Evolutionary conservation across 2,329 filamentous ascomycete genomes (phyloP).

Genomic region (Penicillium freii): DNA sequence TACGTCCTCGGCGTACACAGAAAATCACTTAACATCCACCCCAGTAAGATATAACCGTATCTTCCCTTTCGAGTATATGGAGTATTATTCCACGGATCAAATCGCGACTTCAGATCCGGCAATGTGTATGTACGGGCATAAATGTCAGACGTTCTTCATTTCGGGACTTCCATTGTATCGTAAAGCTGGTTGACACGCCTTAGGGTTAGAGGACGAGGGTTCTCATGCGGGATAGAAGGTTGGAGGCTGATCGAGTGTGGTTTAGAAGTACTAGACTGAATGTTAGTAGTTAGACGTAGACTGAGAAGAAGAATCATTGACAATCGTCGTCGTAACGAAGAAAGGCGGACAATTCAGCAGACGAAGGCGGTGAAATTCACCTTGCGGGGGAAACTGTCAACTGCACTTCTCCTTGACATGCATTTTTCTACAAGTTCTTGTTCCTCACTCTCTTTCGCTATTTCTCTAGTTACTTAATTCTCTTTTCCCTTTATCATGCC

Average conservation of each 20-base stretch:
- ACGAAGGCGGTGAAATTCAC: conserved; percentile 2
- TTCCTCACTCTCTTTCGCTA: conserved; percentile 13
- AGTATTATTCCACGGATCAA: not conserved
- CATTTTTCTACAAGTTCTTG: not conserved
- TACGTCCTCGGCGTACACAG: too few species aligned
- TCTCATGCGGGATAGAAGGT: not conserved
- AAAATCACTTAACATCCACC: not conserved
- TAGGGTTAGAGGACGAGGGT: not conserved
- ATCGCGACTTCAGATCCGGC: not conserved
- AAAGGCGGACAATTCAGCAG: not conserved
- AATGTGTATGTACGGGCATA: not conserved
- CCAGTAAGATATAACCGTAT: not conserved
- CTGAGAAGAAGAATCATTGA: too few species aligned
- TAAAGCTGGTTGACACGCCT: not conserved
- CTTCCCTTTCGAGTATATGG: not conserved
- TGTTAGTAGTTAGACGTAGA: too few species aligned
- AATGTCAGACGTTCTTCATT: not conserved
- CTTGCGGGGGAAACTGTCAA: conserved; percentile 13
- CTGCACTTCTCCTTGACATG: conserved; percentile 13
- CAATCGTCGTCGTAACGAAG: not conserved
- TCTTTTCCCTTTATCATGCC: conserved; percentile 32
- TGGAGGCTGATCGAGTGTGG: not conserved
- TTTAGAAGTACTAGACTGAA: not conserved
- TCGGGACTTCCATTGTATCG: not conserved
- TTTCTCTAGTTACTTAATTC: conserved; percentile 4